These are phyloP conservation scores for Phytophthora sansomeana DNA, from an alignment of 352 stramenopile species.

Conservation along the genomic window DNA sequence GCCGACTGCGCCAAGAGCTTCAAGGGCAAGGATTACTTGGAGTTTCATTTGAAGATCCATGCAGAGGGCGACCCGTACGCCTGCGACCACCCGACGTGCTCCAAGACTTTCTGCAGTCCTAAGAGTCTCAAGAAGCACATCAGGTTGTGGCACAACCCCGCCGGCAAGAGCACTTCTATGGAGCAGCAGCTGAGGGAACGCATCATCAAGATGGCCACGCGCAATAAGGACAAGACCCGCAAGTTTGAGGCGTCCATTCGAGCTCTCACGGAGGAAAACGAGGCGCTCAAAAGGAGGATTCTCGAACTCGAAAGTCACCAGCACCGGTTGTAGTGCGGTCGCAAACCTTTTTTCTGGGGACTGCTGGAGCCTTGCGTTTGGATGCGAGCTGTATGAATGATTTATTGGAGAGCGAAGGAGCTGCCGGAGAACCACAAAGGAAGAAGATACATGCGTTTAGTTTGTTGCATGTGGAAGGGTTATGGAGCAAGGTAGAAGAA, in stretches of 20 bases:
- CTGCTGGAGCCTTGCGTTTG: constrained; percentile 18
- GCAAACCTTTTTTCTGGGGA: constrained; percentile 1
- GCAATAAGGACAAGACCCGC: constrained; percentile 85
- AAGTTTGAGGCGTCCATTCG: constrained; percentile 84
- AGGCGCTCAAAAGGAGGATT: constrained; percentile 71
- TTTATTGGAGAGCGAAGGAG: constrained; percentile 35
- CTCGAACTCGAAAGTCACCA: constrained; percentile 59
- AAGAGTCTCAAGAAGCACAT: constrained; percentile 90
- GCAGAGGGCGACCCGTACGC: constrained; percentile 83
- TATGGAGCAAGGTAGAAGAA: constrained; percentile 8
- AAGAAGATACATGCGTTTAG: constrained; percentile 16
- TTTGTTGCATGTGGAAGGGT: constrained; percentile 21
- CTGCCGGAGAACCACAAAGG: constrained; percentile 4
- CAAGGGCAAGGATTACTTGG: constrained; percentile 87
- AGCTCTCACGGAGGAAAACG: constrained; percentile 82
- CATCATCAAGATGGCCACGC: constrained; percentile 88
- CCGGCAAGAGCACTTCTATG: constrained; percentile 86
- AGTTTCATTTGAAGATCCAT: constrained; percentile 90
- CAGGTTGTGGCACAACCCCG: constrained; percentile 82
- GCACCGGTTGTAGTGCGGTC: constrained; percentile 25
- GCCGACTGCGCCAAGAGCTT: constrained; percentile 89
- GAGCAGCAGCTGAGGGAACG: constrained; percentile 85
- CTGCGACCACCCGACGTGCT: constrained; percentile 80
- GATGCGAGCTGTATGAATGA: constrained; percentile 36
- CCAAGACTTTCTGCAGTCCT: constrained; percentile 86